Evolutionary conservation across 108 stramenopile species (phyloP), one percentile per base, ranked within the genome.

Genomic region (Phaeodactylum tricornutum): DNA sequence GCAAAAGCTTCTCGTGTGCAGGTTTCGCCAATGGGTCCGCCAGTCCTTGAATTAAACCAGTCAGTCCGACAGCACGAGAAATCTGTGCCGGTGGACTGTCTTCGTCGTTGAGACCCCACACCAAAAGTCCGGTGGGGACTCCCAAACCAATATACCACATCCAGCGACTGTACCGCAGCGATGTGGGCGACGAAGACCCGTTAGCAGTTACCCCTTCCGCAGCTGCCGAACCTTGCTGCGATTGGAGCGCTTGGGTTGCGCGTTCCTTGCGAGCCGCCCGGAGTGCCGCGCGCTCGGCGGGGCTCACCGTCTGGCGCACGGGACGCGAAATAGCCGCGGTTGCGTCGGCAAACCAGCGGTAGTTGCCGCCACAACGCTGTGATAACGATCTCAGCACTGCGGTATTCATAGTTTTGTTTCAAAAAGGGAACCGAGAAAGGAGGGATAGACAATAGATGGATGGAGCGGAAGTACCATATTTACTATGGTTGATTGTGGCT

Each of bases 1-100:
- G 94, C 36, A 98, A 66, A 20, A 98, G 74, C 55, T 94, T 93
- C 3, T 88, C 94, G 29, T 79, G 65, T 25, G 76, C 54, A 40
- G 96, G 96, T 43, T 84, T 75, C 29, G 81, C 79, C 66, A 87
- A 84, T 38, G 72, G 57, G 34, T 74, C 62, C 2, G 65, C 41
- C 28, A 63, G 61, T n/a, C 55, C 56, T 26, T 66, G 45, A 33
- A 91, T 52, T 23, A 67, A 43, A 44, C 57, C 71, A 23, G 77
- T 76, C 36, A 89, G 51, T 28, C 90, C 90, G 48, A 87, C 70
- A 73, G 54, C 44, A 20, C 66, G 35, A 37, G 71, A 61, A 1
- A 87, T 38, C 52, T 82, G 55, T 17, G 85, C 83, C 29, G 83
- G 80, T 12, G 81, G 84, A 64, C 82, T 84, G 40, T 84, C 51